These are phyloP conservation scores for Myochromella boudieri DNA, from an alignment of 768 basidiomycete species.

Conservation along the genomic window DNA sequence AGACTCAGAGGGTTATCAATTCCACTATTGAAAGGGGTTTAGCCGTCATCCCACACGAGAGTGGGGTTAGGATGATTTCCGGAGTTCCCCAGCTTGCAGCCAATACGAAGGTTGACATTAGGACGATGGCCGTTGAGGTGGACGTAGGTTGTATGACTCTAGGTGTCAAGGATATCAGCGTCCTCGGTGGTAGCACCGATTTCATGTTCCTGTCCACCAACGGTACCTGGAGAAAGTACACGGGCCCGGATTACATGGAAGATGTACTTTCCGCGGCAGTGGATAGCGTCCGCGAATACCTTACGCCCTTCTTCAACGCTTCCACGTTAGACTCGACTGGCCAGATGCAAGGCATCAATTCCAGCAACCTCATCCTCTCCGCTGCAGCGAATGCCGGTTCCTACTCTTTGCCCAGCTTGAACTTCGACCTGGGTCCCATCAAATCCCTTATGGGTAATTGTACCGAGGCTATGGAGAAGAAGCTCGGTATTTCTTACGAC, in stretches of 20 bases:
- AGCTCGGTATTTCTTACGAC: constrained; percentile 3
- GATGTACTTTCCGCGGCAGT: constrained; percentile 17
- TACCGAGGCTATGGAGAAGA: constrained; percentile 4
- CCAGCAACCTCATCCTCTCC: not conserved
- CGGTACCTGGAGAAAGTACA: constrained; percentile 18
- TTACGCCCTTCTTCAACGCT: constrained; percentile 18
- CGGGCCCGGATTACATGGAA: constrained; percentile 20
- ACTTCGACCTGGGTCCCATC: not conserved
- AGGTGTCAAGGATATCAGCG: constrained; percentile 7
- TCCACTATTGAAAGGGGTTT: constrained; percentile 16
- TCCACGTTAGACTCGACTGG: constrained; percentile 14
- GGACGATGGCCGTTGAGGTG: constrained; percentile 19
- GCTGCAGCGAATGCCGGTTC: constrained; percentile 7
- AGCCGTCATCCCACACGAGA: constrained; percentile 16
- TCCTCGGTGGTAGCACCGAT: not conserved
- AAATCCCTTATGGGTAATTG: constrained; percentile 13
- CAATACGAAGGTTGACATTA: constrained; percentile 14
- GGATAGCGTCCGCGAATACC: constrained; percentile 18
- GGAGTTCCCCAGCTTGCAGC: constrained; percentile 18
- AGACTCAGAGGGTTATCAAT: constrained; percentile 3
- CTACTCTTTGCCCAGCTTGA: constrained; percentile 2
- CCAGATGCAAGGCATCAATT: constrained; percentile 11
- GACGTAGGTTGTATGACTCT: constrained; percentile 14
- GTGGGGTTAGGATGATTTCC: constrained; percentile 16
- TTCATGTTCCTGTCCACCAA: constrained; percentile 7